Percentiles rank a stretch among this genome's conserved stretches.
These are phyloP conservation scores for Actinomortierella ambigua DNA, from an alignment of 371 early-diverging fungal genomes.

Conservation along the genomic window DNA sequence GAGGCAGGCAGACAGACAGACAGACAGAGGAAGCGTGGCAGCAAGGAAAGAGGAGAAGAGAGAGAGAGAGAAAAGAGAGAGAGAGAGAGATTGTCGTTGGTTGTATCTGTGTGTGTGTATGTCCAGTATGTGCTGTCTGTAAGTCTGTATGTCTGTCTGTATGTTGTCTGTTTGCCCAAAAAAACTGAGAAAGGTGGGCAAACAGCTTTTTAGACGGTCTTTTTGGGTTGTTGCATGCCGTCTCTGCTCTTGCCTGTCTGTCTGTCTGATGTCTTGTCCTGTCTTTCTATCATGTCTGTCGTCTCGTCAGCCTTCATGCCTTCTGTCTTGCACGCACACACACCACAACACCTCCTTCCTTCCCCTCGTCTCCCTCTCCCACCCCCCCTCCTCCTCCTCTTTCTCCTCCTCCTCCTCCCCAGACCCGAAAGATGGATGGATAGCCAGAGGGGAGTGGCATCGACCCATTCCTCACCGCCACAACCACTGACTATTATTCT, in stretches of 20 bases:
- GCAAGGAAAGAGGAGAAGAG: neutral
- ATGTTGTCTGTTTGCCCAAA: conserved; percentile 1
- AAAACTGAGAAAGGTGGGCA: too few species aligned
- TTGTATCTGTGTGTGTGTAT: neutral
- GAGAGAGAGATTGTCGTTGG: neutral
- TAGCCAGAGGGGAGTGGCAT: too few species aligned
- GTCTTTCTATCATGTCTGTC: neutral
- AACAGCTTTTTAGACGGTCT: too few species aligned
- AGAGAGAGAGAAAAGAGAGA: conserved; percentile 3
- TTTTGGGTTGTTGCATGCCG: neutral
- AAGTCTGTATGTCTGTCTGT: neutral
- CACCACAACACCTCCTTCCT: neutral
- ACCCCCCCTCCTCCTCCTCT: neutral
- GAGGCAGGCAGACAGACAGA: too few species aligned
- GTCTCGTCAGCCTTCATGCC: too few species aligned
- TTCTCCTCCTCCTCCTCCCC: neutral
- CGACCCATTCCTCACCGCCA: too few species aligned
- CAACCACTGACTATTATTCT: too few species aligned
- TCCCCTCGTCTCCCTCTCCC: neutral
- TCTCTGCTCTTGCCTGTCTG: neutral
- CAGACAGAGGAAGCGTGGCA: neutral
- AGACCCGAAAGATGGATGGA: too few species aligned
- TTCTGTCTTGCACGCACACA: neutral
- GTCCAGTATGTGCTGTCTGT: neutral
- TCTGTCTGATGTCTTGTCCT: neutral